phyloP scores from a whole-genome alignment of 306 rosid species.

The Elaeagnus macrophylla region DNA sequence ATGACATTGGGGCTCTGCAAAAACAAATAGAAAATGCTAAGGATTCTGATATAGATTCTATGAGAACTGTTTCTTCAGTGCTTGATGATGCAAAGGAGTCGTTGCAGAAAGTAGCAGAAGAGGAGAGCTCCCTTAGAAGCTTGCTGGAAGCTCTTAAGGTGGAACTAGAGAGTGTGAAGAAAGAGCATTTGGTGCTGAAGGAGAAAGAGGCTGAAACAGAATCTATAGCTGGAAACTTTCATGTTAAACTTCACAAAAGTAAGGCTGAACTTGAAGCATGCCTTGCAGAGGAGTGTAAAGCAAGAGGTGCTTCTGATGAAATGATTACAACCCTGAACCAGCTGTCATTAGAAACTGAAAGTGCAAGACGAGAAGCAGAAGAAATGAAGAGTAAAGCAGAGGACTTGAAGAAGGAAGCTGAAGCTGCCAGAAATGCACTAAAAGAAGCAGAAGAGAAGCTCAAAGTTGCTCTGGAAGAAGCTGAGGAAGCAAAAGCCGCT shows the following conservation, averaged over 20 bases:
- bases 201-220: slow-evolving; percentile 86
- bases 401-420: slow-evolving; percentile 65
- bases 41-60: slow-evolving; percentile 59
- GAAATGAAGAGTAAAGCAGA: slow-evolving; percentile 63
- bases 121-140: slow-evolving; percentile 71
- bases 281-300: slow-evolving; percentile 64
- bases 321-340: slow-evolving; percentile 68
- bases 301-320: slow-evolving; percentile 68
- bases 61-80: slow-evolving; percentile 64
- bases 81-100: slow-evolving; percentile 85
- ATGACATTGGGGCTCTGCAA: slow-evolving; percentile 55
- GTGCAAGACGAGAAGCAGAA: slow-evolving; percentile 61
- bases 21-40: slow-evolving; percentile 69
- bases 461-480: slow-evolving; percentile 60
- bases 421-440: slow-evolving; percentile 47
- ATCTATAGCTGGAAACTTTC: slow-evolving; percentile 72
- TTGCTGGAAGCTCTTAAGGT: slow-evolving; percentile 64
- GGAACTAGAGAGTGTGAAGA: slow-evolving; percentile 80
- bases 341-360: slow-evolving; percentile 55
- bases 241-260: slow-evolving; percentile 60
- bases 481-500: slow-evolving; percentile 72
- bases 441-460: slow-evolving; percentile 71
- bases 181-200: slow-evolving; percentile 69
- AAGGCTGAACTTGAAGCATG: slow-evolving; percentile 76
- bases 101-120: slow-evolving; percentile 76